Evolutionary conservation across 2,329 filamentous ascomycete genomes (phyloP), one percentile per base, ranked within the genome.

Genomic region (Tetracladium maxilliforme): DNA sequence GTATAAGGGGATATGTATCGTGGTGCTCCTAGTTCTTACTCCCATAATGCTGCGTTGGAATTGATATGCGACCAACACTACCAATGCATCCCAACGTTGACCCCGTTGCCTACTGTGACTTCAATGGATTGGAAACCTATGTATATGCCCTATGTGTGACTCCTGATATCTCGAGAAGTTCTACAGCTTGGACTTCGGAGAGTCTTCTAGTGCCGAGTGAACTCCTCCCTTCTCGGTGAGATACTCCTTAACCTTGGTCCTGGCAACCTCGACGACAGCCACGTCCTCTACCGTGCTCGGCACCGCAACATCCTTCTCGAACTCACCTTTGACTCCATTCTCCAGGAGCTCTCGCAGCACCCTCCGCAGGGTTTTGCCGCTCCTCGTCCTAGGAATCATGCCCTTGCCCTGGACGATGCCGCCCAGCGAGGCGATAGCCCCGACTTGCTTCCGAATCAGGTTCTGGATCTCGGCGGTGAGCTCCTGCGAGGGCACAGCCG

Each of bases 301-400:
- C 22, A 87, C 69, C 32, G 61, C 61, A 2, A 93, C 76, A 23
- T 67, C 57, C 45, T 70, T 77, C 10, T 76, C 73, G 38, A 77
- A 77, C 14, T 86, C 69, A 2, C 69, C 80, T 31, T 75, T 64
- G 5, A 75, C 70, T 1, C 70, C 83, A 43, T 92, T 82, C 54
- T 94, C 86, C 10, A 92, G 54, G 36, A 94, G 53, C 52, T 92
- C 81, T 16, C 81, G 63, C 45, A 94, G 52, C 16, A 92, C 82
- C 14, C 86, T 61, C 4, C 86, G 62, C 30, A 94, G 50, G 5
- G 83, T 93, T 64, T 94, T 95, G 15, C 87, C 87, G n/a, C 76
- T 83, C 15, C 86, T 56, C 10, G 87, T 94, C 57, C 86, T 86
- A 6, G 87, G 86, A 26, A 94, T 93, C 64, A 92, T 86, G 10